Evolutionary conservation across 2,329 filamentous ascomycete genomes (phyloP).

Genomic region (Paracamarosporium sp.): DNA sequence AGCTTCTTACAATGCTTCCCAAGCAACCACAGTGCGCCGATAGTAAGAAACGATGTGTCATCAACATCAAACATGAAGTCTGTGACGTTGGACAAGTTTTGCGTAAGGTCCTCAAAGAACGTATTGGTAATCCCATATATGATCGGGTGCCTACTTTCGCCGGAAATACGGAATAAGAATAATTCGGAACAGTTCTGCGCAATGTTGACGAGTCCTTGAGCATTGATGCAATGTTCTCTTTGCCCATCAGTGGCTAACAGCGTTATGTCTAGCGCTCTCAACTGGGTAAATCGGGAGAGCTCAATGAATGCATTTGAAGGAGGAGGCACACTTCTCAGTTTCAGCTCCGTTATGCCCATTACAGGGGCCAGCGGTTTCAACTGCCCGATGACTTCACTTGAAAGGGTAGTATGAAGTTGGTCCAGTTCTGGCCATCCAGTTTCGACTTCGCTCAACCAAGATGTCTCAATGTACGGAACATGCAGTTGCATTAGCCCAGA

Average conservation of each 20-base stretch:
- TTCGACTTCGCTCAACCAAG: background rate
- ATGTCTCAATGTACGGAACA: background rate
- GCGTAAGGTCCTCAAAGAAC: background rate
- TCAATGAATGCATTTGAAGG: background rate
- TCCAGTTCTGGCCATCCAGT: background rate
- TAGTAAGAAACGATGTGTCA: background rate
- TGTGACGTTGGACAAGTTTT: background rate
- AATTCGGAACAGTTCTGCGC: background rate
- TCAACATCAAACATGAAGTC: background rate
- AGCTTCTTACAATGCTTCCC: conserved; percentile 1
- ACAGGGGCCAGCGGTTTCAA: background rate
- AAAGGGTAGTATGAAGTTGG: background rate
- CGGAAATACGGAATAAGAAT: background rate
- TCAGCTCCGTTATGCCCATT: background rate
- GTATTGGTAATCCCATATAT: background rate
- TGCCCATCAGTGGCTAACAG: background rate
- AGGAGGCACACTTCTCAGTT: background rate
- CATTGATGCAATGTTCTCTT: background rate
- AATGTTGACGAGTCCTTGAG: background rate
- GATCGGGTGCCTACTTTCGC: background rate
- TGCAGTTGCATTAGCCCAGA: background rate
- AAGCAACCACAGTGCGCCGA: background rate
- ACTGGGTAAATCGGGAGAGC: background rate
- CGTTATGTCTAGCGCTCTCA: background rate
- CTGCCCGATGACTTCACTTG: background rate